Evolutionary conservation across 805 yeast genomes (phyloP).

Genomic region (Candida yuanshanica): DNA sequence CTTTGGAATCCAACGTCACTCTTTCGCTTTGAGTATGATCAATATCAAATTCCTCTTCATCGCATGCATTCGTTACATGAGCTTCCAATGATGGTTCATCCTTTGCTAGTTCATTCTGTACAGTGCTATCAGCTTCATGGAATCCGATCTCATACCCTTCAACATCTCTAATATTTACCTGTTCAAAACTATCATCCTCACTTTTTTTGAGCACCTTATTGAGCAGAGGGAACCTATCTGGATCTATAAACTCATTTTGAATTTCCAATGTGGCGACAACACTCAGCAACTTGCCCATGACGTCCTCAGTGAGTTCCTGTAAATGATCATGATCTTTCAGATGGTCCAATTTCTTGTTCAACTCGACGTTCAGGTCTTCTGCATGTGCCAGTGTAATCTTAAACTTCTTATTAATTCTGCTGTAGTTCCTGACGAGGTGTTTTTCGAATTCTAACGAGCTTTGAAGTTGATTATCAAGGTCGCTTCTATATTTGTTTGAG

Average conservation of each 20-base stretch:
- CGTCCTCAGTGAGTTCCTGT: slow-evolving; percentile 3
- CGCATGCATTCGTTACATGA: no score
- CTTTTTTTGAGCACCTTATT: neutral
- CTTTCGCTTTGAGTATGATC: neutral
- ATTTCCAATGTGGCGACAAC: slow-evolving; percentile 3
- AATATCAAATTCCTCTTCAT: neutral
- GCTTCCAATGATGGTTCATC: no score
- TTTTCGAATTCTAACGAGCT: slow-evolving; percentile 1
- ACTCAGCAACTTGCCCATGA: slow-evolving; percentile 18
- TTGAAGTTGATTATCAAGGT: slow-evolving; percentile 1
- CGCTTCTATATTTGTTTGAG: slow-evolving; percentile 2
- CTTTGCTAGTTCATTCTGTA: neutral
- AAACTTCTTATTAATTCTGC: slow-evolving; percentile 2
- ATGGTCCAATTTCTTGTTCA: slow-evolving; percentile 11
- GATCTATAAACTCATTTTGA: slow-evolving; percentile 2
- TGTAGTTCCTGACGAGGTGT: slow-evolving; percentile 1
- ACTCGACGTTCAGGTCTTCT: slow-evolving; percentile 5
- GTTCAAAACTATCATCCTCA: neutral
- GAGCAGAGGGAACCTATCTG: slow-evolving; percentile 3
- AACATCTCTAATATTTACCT: neutral
- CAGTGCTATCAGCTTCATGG: neutral
- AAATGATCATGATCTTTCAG: slow-evolving; percentile 8
- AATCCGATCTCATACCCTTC: neutral
- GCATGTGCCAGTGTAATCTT: slow-evolving; percentile 3
- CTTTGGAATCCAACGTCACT: neutral